phyloP scores from a whole-genome alignment of 257 asterid species.

The Orobanche coerulescens region DNA sequence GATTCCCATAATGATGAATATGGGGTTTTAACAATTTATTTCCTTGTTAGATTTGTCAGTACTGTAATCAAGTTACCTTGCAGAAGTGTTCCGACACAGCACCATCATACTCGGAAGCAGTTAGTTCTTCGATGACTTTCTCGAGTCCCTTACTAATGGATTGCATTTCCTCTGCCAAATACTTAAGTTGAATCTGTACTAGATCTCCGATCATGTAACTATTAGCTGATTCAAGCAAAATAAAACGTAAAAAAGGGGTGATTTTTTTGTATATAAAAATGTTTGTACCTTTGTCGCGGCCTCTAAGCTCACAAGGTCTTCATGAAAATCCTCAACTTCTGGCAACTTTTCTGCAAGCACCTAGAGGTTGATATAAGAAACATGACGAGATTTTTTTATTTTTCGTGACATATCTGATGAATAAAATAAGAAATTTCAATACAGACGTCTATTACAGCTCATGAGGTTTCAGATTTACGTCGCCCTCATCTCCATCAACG shows the following conservation, averaged over 20 bases:
- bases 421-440: background rate
- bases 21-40: background rate
- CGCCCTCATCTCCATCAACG: too few species aligned
- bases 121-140: conserved; percentile 58
- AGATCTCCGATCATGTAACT: conserved; percentile 17
- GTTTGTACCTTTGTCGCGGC: conserved; percentile 62
- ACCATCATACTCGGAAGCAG: conserved; percentile 70
- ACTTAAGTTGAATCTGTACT: conserved; percentile 70
- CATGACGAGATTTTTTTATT: conserved; percentile 5
- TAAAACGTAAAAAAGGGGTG: background rate
- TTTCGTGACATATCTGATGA: background rate
- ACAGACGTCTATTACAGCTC: background rate
- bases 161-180: conserved; percentile 90
- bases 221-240: background rate
- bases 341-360: conserved; percentile 71
- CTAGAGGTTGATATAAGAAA: conserved; percentile 27
- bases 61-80: conserved; percentile 35
- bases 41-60: background rate
- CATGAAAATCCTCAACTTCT: conserved; percentile 59
- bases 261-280: background rate
- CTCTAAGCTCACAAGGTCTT: conserved; percentile 62
- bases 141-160: conserved; percentile 69
- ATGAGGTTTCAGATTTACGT: background rate
- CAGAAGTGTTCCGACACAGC: conserved; percentile 51
- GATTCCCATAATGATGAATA: too few species aligned